These are phyloP conservation scores for Lactarius indigo DNA, from an alignment of 768 basidiomycete species.

Conservation along the genomic window DNA sequence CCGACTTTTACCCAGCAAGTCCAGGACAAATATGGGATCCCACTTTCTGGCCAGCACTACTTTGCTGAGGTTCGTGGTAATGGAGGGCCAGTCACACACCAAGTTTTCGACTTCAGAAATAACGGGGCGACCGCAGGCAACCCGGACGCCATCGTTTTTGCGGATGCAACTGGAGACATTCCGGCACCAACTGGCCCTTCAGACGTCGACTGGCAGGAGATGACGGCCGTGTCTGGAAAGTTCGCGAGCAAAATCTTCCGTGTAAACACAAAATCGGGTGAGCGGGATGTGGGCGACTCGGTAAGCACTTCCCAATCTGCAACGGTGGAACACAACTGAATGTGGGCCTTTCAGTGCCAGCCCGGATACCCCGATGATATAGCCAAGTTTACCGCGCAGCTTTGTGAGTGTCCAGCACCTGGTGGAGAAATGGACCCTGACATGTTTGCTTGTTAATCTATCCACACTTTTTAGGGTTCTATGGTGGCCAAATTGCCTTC, in stretches of 20 bases:
- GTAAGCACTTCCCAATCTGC: neutral
- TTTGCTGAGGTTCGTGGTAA: fast-evolving
- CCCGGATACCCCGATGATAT: neutral
- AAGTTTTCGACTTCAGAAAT: neutral
- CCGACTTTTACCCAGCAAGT: neutral
- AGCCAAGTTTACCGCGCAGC: neutral
- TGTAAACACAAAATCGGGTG: neutral
- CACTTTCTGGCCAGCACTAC: neutral
- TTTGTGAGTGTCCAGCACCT: neutral
- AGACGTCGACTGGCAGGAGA: neutral
- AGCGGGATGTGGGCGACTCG: too few species aligned
- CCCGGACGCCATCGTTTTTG: neutral
- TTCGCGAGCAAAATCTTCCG: neutral
- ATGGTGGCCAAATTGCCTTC: too few species aligned
- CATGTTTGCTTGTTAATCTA: neutral
- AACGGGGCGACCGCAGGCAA: neutral
- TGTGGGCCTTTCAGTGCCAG: neutral
- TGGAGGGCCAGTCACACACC: neutral
- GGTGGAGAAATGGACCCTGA: neutral
- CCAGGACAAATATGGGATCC: neutral
- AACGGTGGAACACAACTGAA: neutral
- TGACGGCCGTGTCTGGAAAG: neutral
- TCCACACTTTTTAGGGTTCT: too few species aligned
- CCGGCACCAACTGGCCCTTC: neutral
- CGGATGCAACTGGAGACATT: neutral